Base-by-base conservation (phyloP, 441 rosid genomes). In the Erodium trifolium region DNA sequence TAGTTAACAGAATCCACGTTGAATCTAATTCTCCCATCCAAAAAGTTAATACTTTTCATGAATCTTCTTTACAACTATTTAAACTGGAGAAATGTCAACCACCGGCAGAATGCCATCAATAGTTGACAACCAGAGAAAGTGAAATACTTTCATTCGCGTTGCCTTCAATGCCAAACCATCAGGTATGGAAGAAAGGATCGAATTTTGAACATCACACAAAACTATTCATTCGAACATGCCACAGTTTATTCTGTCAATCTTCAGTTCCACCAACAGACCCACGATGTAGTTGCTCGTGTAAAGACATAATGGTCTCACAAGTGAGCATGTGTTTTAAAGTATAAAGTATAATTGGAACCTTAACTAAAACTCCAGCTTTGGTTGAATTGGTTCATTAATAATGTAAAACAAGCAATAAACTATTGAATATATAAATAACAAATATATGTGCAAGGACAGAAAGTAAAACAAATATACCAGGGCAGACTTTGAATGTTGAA, bases 401-500 rank as follows among this genome's bases (percentile, higher is more conserved):
- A 55, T 55, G 17, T 55, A 12, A 5, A 59, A 59, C 13, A 18
- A 59, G 29, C 63, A 63, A 63, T 1, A 13, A 63, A 63, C 39
- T 37, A 23, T 12, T 23, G 8, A 11, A 23, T 23, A n/a, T 62
- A 51, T 6, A 51, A 47, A 65, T 12, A 51, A 43, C 45, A 19
- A 16, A 51, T 18, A 59, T 68, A 67, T 18, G 53, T 57, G 67
- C 65, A 45, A 47, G 16, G 71, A 66, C 27, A 3, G 68, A 70
- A 59, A 63, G 63, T 0, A 63, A 41, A 35, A 14, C 5, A 67
- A 62, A 53, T 65, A 64, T 19, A 89, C 99, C 97, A 68, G 87
- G 69, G 71, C 82, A 80, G 57, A 85, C 75, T 73, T 85, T 80
- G 75, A 91, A 74, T 64, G 83, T 3, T n/a, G 95, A 91, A 79